phyloP scores from a whole-genome alignment of 495 filamentous ascomycete species.

The Diplogelasinospora grovesii region DNA sequence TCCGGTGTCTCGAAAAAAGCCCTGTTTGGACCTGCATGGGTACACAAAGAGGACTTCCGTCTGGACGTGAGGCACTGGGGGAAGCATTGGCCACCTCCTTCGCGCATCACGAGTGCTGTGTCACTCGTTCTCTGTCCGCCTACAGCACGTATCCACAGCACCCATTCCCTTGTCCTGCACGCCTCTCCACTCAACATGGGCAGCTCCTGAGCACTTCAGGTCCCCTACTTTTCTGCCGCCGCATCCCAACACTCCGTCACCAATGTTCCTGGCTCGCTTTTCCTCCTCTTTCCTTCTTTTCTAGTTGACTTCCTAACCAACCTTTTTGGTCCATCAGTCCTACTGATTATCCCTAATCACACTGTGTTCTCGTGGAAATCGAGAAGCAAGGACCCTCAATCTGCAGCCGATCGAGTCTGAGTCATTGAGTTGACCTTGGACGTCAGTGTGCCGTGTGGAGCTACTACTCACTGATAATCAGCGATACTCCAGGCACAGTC shows the following conservation, averaged over 20 bases:
- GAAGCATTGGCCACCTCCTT: slow-evolving; percentile 5
- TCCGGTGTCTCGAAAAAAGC: background rate
- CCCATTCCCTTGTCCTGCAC: background rate
- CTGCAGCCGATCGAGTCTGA: slow-evolving; percentile 26
- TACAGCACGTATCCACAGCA: no score
- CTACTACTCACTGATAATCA: slow-evolving; percentile 8
- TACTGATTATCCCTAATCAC: background rate
- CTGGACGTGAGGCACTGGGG: background rate
- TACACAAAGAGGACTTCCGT: slow-evolving; percentile 11
- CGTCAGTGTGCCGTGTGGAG: slow-evolving; percentile 28
- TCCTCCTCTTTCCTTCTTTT: slow-evolving; percentile 15
- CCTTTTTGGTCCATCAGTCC: background rate
- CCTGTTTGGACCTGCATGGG: slow-evolving; percentile 1
- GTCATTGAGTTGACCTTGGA: slow-evolving; percentile 35
- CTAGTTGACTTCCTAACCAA: slow-evolving; percentile 6
- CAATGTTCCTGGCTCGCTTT: slow-evolving; percentile 10
- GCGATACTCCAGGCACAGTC: slow-evolving; percentile 11
- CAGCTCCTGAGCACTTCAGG: slow-evolving; percentile 7
- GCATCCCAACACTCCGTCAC: slow-evolving; percentile 9
- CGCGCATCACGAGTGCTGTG: slow-evolving; percentile 22
- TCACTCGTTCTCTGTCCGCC: slow-evolving; percentile 9
- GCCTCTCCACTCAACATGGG: background rate
- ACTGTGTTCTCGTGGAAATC: background rate
- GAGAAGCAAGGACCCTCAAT: slow-evolving; percentile 4
- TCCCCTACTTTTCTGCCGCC: slow-evolving; percentile 20